Evolutionary conservation across 139 green algal genomes (phyloP), one percentile per base, ranked within the genome.

Genomic region (Eudorina sp.): DNA sequence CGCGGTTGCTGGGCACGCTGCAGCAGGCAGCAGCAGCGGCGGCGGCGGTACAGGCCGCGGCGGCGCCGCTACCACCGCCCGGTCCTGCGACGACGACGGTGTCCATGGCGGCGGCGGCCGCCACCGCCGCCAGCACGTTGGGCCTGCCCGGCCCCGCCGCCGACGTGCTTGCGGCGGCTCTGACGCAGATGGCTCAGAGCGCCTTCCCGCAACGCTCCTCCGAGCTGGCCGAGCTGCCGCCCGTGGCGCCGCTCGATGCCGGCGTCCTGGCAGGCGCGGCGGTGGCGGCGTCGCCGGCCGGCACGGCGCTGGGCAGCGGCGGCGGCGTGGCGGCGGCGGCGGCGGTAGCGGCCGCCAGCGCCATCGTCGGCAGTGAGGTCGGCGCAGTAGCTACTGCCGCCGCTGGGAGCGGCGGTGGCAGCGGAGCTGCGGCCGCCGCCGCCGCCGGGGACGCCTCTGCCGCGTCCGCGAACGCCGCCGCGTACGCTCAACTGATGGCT

Each of bases 401-500:
- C 46, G 7, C 74, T 6, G 48, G 14, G 51, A 58, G 53, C 53
- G 53, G 53, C 21, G 34, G n/a, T n/a, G n/a, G n/a, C n/a, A n/a
- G n/a, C n/a, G n/a, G n/a, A n/a, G n/a, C n/a, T n/a, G n/a, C n/a
- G n/a, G n/a, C n/a, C n/a, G n/a, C n/a, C 36, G 27, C 16, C 23
- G 51, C 13, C 3, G 11, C 3, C n/a, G 27, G 31, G 0, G 46
- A 27, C 21, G 27, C 7, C 64, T 38, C 64, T 36, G 45, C 29
- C 27, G 46, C 51, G 74, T 29, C 74, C 13, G 48, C 31, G 51
- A 58, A 72, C 53, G 53, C 77, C 21, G 34, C 53, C 7, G 77
- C 77, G 13, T 84, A 84, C 34, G 53, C 29, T 19, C 77, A 84
- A 38, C 55, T 84, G 25, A 14, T 72, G 8, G 77, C 77, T 11